These are phyloP conservation scores for Aspergillus hiratsukae DNA, from an alignment of 2,329 filamentous ascomycete species.

Conservation along the genomic window DNA sequence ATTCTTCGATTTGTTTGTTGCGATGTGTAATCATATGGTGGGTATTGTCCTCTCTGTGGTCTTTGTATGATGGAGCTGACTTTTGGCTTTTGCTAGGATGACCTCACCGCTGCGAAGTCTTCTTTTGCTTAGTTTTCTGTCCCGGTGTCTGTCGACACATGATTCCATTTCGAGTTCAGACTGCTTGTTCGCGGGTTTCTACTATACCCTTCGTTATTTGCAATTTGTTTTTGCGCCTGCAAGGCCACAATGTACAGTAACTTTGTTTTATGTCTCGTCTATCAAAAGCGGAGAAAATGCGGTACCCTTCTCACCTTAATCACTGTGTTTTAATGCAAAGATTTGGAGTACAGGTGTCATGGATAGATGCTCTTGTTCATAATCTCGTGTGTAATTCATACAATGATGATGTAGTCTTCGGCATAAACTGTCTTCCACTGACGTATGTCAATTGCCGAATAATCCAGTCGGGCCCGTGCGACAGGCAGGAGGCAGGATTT, in stretches of 20 bases:
- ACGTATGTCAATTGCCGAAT: not conserved
- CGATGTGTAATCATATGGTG: constrained; percentile 85
- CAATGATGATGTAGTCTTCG: not conserved
- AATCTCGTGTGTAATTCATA: not conserved
- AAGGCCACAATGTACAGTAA: not conserved
- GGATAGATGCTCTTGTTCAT: not conserved
- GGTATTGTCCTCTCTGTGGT: constrained; percentile 28
- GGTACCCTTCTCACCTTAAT: not conserved
- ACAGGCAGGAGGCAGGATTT: not conserved
- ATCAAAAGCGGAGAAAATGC: not conserved
- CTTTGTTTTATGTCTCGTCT: not conserved
- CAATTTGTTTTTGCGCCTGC: not conserved
- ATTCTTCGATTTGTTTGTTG: constrained; percentile 92
- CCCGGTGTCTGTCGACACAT: constrained; percentile 1
- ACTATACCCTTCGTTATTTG: not conserved
- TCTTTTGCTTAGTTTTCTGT: not conserved
- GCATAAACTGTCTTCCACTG: not conserved
- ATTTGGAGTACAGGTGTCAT: not conserved
- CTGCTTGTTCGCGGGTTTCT: not conserved
- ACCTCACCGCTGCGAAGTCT: constrained; percentile 2
- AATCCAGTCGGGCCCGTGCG: not conserved
- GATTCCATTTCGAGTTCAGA: not conserved
- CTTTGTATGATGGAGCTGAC: not conserved
- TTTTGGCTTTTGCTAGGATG: constrained; percentile 22
- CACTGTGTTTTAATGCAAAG: not conserved